A percentile compares a stretch with the other conserved stretches of the same genome.
phyloP scores from a whole-genome alignment of 2,329 filamentous ascomycete species.

The Fusarium hostae region DNA sequence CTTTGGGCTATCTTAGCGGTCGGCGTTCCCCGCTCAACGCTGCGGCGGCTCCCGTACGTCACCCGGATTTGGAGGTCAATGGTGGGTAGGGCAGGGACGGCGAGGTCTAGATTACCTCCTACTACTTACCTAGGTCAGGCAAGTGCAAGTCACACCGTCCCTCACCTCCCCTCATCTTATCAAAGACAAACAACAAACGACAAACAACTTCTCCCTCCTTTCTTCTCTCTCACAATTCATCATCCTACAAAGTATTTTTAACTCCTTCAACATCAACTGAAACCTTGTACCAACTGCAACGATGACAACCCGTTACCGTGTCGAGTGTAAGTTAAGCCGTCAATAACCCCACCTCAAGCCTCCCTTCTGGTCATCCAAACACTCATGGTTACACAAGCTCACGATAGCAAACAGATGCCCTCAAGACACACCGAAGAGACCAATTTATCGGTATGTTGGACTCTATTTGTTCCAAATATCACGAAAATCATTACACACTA shows the following conservation, averaged over 20 bases:
- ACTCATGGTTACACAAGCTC: slow-evolving; percentile 30
- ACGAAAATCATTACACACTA: not conserved
- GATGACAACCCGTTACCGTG: slow-evolving; percentile 74
- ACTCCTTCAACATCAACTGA: not conserved
- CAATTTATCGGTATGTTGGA: slow-evolving; percentile 77
- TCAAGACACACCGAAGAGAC: slow-evolving; percentile 88
- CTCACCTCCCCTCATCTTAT: slow-evolving; percentile 23
- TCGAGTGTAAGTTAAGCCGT: slow-evolving; percentile 69
- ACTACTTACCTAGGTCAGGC: slow-evolving; percentile 18
- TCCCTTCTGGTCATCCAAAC: not conserved
- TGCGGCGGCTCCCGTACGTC: slow-evolving; percentile 39
- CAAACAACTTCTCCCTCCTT: not conserved
- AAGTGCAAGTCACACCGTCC: slow-evolving; percentile 39
- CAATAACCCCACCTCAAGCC: slow-evolving; percentile 5
- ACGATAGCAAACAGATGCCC: slow-evolving; percentile 60
- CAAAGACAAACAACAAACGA: not conserved
- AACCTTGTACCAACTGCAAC: not conserved
- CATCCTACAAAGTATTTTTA: not conserved
- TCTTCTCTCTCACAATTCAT: not conserved
- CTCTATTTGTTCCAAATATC: not conserved
- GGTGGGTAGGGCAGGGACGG: not conserved
- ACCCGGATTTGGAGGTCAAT: slow-evolving; percentile 27
- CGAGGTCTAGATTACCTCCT: not conserved
- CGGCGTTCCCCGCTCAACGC: slow-evolving; percentile 41
- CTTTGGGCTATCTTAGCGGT: slow-evolving; percentile 36